These are phyloP conservation scores for Moricandia arvensis DNA, from an alignment of 345 rosid species.

Conservation along the genomic window DNA sequence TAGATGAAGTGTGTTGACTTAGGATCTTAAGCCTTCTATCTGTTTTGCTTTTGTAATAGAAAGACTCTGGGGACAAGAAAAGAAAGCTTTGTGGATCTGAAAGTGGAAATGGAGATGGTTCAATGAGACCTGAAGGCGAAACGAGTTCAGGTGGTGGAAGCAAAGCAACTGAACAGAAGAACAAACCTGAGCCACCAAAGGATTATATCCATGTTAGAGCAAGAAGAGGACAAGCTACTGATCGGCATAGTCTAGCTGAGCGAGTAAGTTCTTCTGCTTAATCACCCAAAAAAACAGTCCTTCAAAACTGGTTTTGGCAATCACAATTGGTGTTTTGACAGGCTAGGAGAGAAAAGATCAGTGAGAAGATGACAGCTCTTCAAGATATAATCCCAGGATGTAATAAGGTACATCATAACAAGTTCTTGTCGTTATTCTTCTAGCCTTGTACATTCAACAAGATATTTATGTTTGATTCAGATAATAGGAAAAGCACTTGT, in stretches of 20 bases:
- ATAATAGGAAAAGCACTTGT: conserved; percentile 97
- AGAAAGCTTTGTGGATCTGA: conserved; percentile 43
- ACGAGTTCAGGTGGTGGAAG: conserved; percentile 57
- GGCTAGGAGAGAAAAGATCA: conserved; percentile 98
- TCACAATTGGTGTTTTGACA: conserved; percentile 34
- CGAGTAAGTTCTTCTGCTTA: conserved; percentile 51
- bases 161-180: conserved; percentile 45
- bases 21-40: conserved; percentile 5
- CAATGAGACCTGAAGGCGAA: conserved; percentile 61
- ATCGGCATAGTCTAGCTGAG: conserved; percentile 97
- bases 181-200: conserved; percentile 73
- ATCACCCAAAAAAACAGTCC: neutral
- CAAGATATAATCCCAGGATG: conserved; percentile 97
- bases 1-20: conserved; percentile 17
- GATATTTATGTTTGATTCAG: conserved; percentile 38
- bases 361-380: conserved; percentile 91
- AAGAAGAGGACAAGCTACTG: conserved; percentile 97
- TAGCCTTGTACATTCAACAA: neutral
- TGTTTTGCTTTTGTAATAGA: conserved; percentile 39
- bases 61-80: conserved; percentile 61
- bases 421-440: neutral
- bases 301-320: neutral
- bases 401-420: conserved; percentile 59
- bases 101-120: conserved; percentile 49
- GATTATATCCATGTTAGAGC: conserved; percentile 98